Evolutionary conservation across 257 asterid genomes (phyloP), one percentile per base, ranked within the genome.

Genomic region (Solanum boliviense): DNA sequence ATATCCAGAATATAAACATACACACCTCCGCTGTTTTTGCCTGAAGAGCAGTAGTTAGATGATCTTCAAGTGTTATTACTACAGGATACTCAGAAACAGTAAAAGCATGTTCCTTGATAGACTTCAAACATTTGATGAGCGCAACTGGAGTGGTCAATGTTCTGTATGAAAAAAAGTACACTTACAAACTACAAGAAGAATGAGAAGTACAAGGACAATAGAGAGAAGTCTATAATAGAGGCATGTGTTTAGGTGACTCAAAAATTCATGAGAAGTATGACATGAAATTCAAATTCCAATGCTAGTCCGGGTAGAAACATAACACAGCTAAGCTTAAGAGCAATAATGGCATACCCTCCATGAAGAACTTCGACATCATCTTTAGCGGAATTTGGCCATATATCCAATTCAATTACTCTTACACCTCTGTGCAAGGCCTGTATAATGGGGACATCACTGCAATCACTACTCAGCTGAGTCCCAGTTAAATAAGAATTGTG

Each of bases 401-500:
- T 88, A 90, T 95, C 98, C 92, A 95, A 89, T 87, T 95, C 98
- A 46, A 95, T 92, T 13, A 91, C 98, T 86, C 97, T 88, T 20
- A 95, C 97, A 35, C 98, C 94, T 75, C 79, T 74, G n/a, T 84
- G 88, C 48, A 95, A 88, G 35, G 97, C 95, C 20, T 65, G 86
- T 48, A 92, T 91, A 73, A 94, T 92, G 5, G 97, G 98, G 27
- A 84, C 86, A 84, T 94, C 96, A 78, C 97, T 95, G 91, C 97
- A 91, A 52, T 90, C 94, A 70, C 98, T 95, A 78, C 95, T 93
- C n/a, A 94, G 67, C 67, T 95, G 98, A 74, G 94, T 95, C 84
- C 98, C 98, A 13, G 96, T 95, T 88, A 95, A 85, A 90, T 95
- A 94, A 76, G 98, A 90, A 91, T 94, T 95, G 88, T 95, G 98